Base-by-base conservation (phyloP, 768 basidiomycete genomes). In the button mushroom (Agaricus bisporus) region DNA sequence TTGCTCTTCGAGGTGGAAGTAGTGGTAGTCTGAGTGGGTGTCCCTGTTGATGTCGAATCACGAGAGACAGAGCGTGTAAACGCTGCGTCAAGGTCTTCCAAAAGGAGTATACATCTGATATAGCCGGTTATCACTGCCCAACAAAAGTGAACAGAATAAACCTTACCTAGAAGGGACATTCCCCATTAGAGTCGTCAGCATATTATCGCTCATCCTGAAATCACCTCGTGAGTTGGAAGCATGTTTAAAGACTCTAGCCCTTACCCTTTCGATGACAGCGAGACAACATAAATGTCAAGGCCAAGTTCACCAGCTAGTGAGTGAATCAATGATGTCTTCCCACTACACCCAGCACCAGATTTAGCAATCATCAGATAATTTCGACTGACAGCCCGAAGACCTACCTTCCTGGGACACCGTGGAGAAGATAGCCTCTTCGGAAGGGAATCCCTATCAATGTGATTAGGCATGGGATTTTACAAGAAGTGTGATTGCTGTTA, bases 51-150 rank as follows among this genome's bases (percentile, higher is more conserved):
- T 12, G 70, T 78, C 43, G 81, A 73, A 68, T 91, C 91, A 71
- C 91, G 90, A 68, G 81, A 86, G 64, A 91, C 85, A 51, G 85
- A 86, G 47, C 88, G 86, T 59, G 91, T 93, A 73, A 93, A 93
- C 25, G 91, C 91, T 52, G 91, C 91, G 66, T 93, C 91, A 61
- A 95, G 79, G 76, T 95, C 92, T 73, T 95, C 93, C 66, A 95
- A 79, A 69, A 95, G 85, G 61, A 95, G 77, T 56, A 95, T 91
- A 76, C 90, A 92, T 75, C 90, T 90, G 60, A 46, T n/a, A 46
- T n/a, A 51, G 44, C 44, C 43, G 42, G 47, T 42, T 26, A 57
- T 51, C 48, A 59, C 51, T 61, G 51, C 54, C 49, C 57, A 59
- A 46, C 53, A 47, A 26, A 35, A 36, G 45, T 45, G 15, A 25